Evolutionary conservation across 2,329 filamentous ascomycete species (phyloP), one percentile per base, ranked within the genome.

Genomic region (Ascosphaera apis): DNA sequence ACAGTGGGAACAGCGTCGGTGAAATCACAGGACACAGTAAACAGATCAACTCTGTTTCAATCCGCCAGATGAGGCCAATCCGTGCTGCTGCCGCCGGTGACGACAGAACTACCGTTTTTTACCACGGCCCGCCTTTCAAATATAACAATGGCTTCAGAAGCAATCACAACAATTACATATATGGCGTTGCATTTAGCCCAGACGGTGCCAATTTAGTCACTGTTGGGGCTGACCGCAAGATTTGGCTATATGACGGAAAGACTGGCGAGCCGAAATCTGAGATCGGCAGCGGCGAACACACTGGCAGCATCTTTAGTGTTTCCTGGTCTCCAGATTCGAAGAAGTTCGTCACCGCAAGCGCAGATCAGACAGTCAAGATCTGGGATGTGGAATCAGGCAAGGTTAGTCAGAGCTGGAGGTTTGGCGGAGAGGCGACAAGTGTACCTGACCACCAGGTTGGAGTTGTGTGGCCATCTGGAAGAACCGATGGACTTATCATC

Each of bases 191-290:
- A 2, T 98, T 93, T 55, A 86, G 81, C 18, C 86, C 86, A 0
- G 84, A 95, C 51, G 88, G 88, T 33, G 72, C 64, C 30, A 62
- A 64, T 27, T 62, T 98, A 41, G 79, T 88, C 23, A 92, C 78
- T 36, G 86, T 93, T 2, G 86, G 88, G 27, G 82, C 79, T n/a
- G 88, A 98, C 56, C 75, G 75, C 52, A 72, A 71, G 50, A 92
- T 98, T 44, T 91, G 88, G 64, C 62, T 98, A 7, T 98, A 93
- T 52, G 83, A 98, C 52, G 88, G 86, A 42, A 92, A 91, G 66
- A 92, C 83, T 12, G 88, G 88, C 19, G 83, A 92, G 51, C 67
- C 76, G 1, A 79, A 72, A 32, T 68, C 62, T 40, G 67, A 80
- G 45, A 76, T 98, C 46, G 53, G 55, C 5, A 57, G 60, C 40